Base-by-base conservation (phyloP, 2,329 filamentous ascomycete species). In the Monilinia aucupariae region DNA sequence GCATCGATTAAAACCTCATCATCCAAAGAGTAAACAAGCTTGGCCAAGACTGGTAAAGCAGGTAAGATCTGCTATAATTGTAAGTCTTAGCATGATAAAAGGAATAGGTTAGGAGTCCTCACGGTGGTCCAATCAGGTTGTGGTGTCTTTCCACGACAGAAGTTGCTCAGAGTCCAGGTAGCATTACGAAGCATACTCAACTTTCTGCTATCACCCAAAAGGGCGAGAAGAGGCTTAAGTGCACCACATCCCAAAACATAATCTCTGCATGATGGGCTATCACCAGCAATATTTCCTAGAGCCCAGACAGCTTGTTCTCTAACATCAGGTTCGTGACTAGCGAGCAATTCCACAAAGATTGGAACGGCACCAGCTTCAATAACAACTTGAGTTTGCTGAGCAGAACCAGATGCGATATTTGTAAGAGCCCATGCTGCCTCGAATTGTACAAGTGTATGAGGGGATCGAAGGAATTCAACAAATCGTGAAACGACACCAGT, bases 111-210 rank as follows among this genome's bases (percentile, higher is more conserved):
- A 32, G 45, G n/a, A 41, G 62, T 64, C 22, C 91, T 78, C 83
- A 96, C 92, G 45, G 91, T 97, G 74, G 87, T 86, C 94, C 94
- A 99, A 76, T 99, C 94, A 53, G 94, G 94, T 80, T 99, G 94
- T 59, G 94, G 94, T 10, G 93, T 97, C 85, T 99, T 99, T 79
- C 94, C 94, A 82, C 94, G 91, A 81, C 94, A 99, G 81, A 99
- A 99, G 83, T 99, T 99, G 84, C 94, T 97, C 63, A 99, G 81
- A 51, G 94, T 99, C 94, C 94, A 99, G 30, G 94, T 99, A 43
- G 94, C 94, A 76, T 99, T 99, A 71, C 94, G 86, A 59, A 99
- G 87, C 94, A 99, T 99, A 84, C 92, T 97, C 64, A 99, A 82
- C 83, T 99, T 99, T 74, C 94, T 92, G 81, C 94, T 97, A 77